Conservation (phyloP, 495 filamentous ascomycete genomes). For the Penicillium paxilli region DNA sequence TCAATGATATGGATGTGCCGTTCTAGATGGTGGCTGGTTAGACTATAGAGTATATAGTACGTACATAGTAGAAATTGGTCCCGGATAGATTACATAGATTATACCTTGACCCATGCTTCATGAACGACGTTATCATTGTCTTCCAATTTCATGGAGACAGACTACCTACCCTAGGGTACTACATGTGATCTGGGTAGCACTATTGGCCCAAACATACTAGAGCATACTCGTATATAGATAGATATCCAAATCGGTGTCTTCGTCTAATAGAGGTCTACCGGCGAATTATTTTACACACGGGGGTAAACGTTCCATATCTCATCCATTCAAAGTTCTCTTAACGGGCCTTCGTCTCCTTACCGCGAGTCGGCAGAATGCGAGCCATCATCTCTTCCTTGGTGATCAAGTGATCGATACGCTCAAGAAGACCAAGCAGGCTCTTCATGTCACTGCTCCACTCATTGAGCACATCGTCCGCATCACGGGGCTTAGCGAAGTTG, state of each 20-base stretch:
- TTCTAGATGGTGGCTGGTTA: constrained; percentile 42
- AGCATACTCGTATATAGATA: neutral
- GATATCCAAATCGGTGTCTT: no score
- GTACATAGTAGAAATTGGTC: neutral
- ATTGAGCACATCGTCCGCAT: constrained; percentile 96
- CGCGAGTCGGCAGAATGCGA: constrained; percentile 74
- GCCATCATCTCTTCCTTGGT: constrained; percentile 99
- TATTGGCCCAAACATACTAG: no score
- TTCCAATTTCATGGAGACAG: no score
- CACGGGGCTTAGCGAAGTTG: constrained; percentile 87
- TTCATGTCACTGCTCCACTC: constrained; percentile 99
- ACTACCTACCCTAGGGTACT: no score
- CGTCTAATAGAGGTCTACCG: constrained; percentile 35
- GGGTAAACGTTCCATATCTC: constrained; percentile 16
- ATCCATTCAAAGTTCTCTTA: constrained; percentile 18
- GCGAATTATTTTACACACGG: constrained; percentile 38
- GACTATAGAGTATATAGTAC: neutral
- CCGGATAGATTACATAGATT: no score
- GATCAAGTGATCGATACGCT: constrained; percentile 96
- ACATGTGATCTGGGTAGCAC: no score
- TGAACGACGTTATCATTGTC: no score
- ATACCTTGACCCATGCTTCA: no score
- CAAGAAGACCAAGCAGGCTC: constrained; percentile 85
- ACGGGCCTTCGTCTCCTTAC: constrained; percentile 52
- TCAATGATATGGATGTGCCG: constrained; percentile 68